Percentiles rank a stretch among this genome's conserved stretches.
phyloP scores from a whole-genome alignment of 2,329 filamentous ascomycete genomes.

The Nigrospora sphaerica region DNA sequence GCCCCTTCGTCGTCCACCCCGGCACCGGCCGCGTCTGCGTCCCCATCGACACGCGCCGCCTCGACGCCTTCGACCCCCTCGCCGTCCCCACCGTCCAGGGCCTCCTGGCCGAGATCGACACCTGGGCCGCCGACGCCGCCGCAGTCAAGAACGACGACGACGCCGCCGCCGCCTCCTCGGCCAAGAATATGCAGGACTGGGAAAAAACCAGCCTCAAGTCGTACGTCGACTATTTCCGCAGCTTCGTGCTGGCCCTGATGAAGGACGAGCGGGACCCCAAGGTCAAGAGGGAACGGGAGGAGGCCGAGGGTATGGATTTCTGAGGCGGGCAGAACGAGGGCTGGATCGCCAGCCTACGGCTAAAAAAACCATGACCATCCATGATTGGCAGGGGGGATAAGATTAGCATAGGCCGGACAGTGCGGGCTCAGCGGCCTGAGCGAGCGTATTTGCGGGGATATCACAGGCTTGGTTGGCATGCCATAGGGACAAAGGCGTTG shows the following conservation, averaged over 20 bases:
- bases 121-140: slow-evolving; percentile 53
- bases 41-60: slow-evolving; percentile 69
- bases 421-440: too few species aligned
- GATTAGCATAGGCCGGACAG: too few species aligned
- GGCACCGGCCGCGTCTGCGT: slow-evolving; percentile 93
- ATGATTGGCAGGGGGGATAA: too few species aligned
- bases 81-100: slow-evolving; percentile 82
- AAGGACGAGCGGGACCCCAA: slow-evolving; percentile 61
- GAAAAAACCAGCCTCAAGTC: slow-evolving; percentile 95
- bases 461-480: too few species aligned
- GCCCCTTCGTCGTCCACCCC: slow-evolving; percentile 92
- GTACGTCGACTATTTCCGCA: slow-evolving; percentile 83
- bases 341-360: neutral
- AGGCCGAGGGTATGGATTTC: slow-evolving; percentile 45
- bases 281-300: slow-evolving; percentile 50
- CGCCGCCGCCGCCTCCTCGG: slow-evolving; percentile 11
- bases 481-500: too few species aligned
- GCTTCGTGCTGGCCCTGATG: slow-evolving; percentile 71
- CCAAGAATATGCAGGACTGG: slow-evolving; percentile 65
- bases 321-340: slow-evolving; percentile 13
- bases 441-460: too few species aligned
- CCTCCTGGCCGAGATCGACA: slow-evolving; percentile 78
- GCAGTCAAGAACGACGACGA: slow-evolving; percentile 28
- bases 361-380: too few species aligned
- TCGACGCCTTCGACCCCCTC: slow-evolving; percentile 82